These are phyloP conservation scores for Umbellularia californica DNA, from an alignment of 164 flowering plant genomes.

Conservation along the genomic window DNA sequence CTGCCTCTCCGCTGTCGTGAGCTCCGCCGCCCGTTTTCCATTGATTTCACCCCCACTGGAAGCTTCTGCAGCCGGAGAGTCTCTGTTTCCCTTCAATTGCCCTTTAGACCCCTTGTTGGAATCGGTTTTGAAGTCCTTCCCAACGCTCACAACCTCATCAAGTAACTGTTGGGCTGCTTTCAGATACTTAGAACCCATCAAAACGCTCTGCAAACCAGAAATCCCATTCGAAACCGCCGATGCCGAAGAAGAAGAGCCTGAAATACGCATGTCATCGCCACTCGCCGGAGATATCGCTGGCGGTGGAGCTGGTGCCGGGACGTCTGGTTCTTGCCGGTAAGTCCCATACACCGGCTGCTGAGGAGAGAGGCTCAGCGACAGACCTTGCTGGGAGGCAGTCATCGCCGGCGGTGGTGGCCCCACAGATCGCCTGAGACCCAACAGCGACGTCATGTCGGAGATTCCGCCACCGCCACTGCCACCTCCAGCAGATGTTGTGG, in stretches of 20 bases:
- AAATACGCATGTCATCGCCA: constrained; percentile 35
- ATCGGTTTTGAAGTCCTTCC: constrained; percentile 36
- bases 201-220: constrained; percentile 56
- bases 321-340: constrained; percentile 21
- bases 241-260: constrained; percentile 51
- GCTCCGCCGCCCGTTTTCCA: constrained; percentile 44
- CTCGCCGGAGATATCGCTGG: constrained; percentile 32
- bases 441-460: constrained; percentile 13
- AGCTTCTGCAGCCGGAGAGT: constrained; percentile 27
- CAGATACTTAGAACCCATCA: constrained; percentile 84
- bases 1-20: constrained; percentile 61
- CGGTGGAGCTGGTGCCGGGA: constrained; percentile 14
- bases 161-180: constrained; percentile 85
- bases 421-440: constrained; percentile 24
- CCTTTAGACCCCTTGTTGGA: constrained; percentile 24
- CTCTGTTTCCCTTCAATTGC: constrained; percentile 34
- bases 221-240: constrained; percentile 64
- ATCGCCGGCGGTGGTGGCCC: constrained; percentile 19
- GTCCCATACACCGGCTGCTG: constrained; percentile 39
- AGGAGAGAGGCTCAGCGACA: constrained; percentile 80
- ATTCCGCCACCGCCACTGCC: constrained; percentile 7
- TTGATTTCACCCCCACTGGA: constrained; percentile 33
- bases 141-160: constrained; percentile 87
- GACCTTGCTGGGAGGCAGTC: constrained; percentile 34
- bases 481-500: constrained; percentile 4